phyloP scores from a whole-genome alignment of 352 stramenopile species.

The Saprolegnia parasitica region DNA sequence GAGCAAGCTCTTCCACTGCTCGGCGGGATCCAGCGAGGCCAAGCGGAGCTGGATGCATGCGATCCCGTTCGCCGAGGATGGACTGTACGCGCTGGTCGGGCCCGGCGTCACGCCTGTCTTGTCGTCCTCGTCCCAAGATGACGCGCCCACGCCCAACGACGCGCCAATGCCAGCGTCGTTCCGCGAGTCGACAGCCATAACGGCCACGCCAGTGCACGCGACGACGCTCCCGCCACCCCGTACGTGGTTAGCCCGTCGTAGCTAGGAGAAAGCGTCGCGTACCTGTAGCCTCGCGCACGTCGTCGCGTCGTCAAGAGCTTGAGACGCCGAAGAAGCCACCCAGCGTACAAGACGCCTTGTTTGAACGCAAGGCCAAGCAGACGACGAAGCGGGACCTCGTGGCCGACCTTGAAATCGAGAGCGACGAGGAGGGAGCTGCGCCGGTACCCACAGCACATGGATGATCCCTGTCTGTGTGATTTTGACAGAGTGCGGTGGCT shows the following conservation, averaged over 20 bases:
- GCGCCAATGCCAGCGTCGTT: slow-evolving; percentile 1
- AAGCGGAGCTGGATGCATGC: slow-evolving; percentile 66
- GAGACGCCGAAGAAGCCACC: background rate
- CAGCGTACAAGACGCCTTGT: slow-evolving; percentile 22
- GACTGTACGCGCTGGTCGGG: slow-evolving; percentile 32
- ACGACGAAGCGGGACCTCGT: slow-evolving; percentile 18
- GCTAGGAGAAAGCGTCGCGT: no score
- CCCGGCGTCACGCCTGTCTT: slow-evolving; percentile 28
- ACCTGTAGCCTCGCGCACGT: background rate
- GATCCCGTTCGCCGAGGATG: slow-evolving; percentile 35
- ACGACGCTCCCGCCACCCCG: slow-evolving; percentile 9
- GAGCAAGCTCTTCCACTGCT: slow-evolving; percentile 70
- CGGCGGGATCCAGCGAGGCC: slow-evolving; percentile 43
- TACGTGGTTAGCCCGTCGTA: no score
- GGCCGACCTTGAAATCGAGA: slow-evolving; percentile 30
- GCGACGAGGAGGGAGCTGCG: slow-evolving; percentile 27
- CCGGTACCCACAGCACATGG: background rate
- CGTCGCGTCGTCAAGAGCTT: background rate
- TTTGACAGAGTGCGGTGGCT: background rate
- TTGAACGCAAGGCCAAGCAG: slow-evolving; percentile 27
- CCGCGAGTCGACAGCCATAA: slow-evolving; percentile 33
- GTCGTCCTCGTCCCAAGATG: slow-evolving; percentile 31
- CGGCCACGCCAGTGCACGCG: slow-evolving; percentile 35
- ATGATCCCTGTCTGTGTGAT: background rate
- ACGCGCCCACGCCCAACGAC: slow-evolving; percentile 1